phyloP scores from a whole-genome alignment of 2,329 filamentous ascomycete species.

The Cercospora sesami region DNA sequence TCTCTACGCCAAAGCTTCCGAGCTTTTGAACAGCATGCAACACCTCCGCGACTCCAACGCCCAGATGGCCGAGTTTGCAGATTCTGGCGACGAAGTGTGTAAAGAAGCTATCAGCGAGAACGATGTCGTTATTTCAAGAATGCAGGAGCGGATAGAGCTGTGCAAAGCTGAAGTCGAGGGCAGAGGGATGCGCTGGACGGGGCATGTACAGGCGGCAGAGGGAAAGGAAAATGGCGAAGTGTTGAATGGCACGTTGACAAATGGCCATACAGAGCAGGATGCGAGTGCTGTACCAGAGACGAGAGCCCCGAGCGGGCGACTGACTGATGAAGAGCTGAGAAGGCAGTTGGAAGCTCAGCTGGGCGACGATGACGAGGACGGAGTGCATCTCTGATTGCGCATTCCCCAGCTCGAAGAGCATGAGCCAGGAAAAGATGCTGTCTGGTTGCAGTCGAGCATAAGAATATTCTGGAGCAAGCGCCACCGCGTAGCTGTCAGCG shows the following conservation, averaged over 20 bases:
- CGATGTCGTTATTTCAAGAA: conserved; percentile 65
- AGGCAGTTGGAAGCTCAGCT: conserved; percentile 58
- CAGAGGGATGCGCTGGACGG: conserved; percentile 56
- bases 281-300: conserved; percentile 14
- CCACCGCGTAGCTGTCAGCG: background rate
- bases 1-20: conserved; percentile 72
- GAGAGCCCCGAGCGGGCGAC: conserved; percentile 44
- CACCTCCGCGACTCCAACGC: conserved; percentile 74
- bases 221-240: conserved; percentile 25
- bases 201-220: conserved; percentile 20
- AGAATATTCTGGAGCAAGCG: background rate
- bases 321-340: conserved; percentile 62
- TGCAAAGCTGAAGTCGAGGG: conserved; percentile 66
- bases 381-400: conserved; percentile 59
- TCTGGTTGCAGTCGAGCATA: background rate
- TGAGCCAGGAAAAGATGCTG: background rate
- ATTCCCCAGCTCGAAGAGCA: background rate
- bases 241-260: conserved; percentile 25
- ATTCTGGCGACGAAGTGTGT: conserved; percentile 66
- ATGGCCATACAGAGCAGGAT: conserved; percentile 26
- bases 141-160: conserved; percentile 65
- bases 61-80: conserved; percentile 68
- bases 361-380: conserved; percentile 53
- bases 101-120: conserved; percentile 73
- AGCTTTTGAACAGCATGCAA: conserved; percentile 71